Evolutionary conservation across 106 monocot genomes (phyloP), one percentile per base, ranked within the genome.

Genomic region (Dendrobium nobile): DNA sequence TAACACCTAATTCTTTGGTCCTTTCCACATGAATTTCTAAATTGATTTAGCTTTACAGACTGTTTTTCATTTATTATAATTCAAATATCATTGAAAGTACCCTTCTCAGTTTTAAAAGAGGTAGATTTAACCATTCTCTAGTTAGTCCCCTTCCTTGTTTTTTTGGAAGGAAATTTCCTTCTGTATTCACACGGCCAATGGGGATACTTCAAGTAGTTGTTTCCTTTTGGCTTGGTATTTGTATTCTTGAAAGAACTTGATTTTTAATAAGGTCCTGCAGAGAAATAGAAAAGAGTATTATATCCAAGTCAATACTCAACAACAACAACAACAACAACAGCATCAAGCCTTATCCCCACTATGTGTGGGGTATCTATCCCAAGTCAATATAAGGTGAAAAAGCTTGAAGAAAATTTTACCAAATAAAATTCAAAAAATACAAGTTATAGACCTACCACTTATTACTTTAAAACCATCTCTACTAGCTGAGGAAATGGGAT

Each of bases 171-270:
- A 85, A 77, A 44, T 86, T 86, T 16, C 54, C 43, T 42, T 75
- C 47, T 76, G 88, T 74, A 44, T 67, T 72, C 84, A 86, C 84
- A 86, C 87, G 48, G 42, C 20, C 74, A 79, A 79, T 27, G 67
- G 68, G 74, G 83, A 33, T 78, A 44, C 73, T 77, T 88, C 88
- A 51, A 47, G 40, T 17, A 89, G 79, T 47, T 82, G 84, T 70
- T 85, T 91, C 54, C 84, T 88, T 91, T 93, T 51, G 87, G 72
- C 48, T 88, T 88, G 75, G 77, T 55, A 65, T 22, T 80, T 42
- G 42, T 79, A 77, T 42, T 82, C 64, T 80, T 87, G 65, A 86
- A 85, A 80, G 91, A 96, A 73, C 11, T 44, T 58, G 89, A 87
- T n/a, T 80, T 80, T 92, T 43, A 84, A 83, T 15, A 72, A 72